phyloP scores from a whole-genome alignment of 305 asterid species.

The Fraxinus latifolia region DNA sequence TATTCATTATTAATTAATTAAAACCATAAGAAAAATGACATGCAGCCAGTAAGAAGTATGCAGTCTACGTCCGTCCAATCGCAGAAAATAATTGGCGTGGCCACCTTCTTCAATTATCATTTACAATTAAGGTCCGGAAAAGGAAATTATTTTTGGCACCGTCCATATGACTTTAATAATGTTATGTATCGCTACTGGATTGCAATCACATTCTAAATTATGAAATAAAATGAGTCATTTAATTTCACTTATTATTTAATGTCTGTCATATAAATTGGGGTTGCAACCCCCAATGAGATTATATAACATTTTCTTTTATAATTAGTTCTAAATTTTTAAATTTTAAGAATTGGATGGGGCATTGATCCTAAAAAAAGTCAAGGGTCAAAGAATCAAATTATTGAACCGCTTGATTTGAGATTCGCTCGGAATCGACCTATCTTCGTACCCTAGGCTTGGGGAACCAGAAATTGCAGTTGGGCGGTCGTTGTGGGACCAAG shows the following conservation, averaged over 20 bases:
- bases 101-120: not conserved
- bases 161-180: not conserved
- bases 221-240: not conserved
- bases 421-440: not conserved
- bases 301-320: not conserved
- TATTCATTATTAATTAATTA: not conserved
- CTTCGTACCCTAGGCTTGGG: not conserved
- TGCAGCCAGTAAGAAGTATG: not conserved
- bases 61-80: not conserved
- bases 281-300: not conserved
- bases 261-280: no score
- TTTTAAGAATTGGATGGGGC: not conserved
- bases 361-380: not conserved
- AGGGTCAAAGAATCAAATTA: not conserved
- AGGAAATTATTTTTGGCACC: not conserved
- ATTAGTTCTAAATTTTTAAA: not conserved
- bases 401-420: not conserved
- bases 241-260: no score
- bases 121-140: not conserved
- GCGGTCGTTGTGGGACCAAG: not conserved
- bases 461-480: not conserved
- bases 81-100: constrained; percentile 1
- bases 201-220: not conserved
- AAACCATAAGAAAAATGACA: not conserved
- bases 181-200: not conserved